Evolutionary conservation across 2,329 filamentous ascomycete genomes (phyloP).

Genomic region (Alternaria triticimaculans): DNA sequence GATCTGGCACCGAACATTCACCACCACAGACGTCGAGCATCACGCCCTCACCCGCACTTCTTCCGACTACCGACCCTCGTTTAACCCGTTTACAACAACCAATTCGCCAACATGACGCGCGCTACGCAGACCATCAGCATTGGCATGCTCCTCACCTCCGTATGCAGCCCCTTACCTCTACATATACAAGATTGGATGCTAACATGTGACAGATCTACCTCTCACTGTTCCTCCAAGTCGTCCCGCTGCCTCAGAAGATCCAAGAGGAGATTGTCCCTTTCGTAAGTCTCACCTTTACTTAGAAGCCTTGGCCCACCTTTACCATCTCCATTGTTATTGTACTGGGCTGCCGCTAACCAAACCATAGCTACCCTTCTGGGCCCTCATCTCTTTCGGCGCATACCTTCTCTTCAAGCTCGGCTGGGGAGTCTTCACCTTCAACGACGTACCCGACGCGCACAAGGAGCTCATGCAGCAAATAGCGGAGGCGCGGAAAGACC

Average conservation of each 20-base stretch:
- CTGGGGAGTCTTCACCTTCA: conserved; percentile 92
- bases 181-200: conserved; percentile 16
- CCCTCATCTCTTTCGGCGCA: conserved; percentile 86
- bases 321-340: neutral
- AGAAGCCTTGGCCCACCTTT: neutral
- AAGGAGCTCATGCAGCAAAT: conserved; percentile 88
- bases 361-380: conserved; percentile 86
- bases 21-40: conserved; percentile 22
- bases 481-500: conserved; percentile 74
- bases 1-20: conserved; percentile 33
- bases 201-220: conserved; percentile 77
- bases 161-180: conserved; percentile 54
- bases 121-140: conserved; percentile 92
- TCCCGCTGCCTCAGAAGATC: conserved; percentile 78
- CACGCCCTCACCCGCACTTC: conserved; percentile 7
- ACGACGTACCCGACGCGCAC: conserved; percentile 91
- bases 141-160: conserved; percentile 84
- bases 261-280: conserved; percentile 88
- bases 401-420: conserved; percentile 92
- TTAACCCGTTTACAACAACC: conserved; percentile 3
- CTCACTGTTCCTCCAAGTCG: conserved; percentile 79
- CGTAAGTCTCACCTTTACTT: conserved; percentile 63
- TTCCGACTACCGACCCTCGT: conserved; percentile 32
- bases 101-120: conserved; percentile 76
- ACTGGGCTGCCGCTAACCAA: conserved; percentile 8